phyloP scores from a whole-genome alignment of 2,329 filamentous ascomycete genomes.

The Decorospora gaudefroyi region DNA sequence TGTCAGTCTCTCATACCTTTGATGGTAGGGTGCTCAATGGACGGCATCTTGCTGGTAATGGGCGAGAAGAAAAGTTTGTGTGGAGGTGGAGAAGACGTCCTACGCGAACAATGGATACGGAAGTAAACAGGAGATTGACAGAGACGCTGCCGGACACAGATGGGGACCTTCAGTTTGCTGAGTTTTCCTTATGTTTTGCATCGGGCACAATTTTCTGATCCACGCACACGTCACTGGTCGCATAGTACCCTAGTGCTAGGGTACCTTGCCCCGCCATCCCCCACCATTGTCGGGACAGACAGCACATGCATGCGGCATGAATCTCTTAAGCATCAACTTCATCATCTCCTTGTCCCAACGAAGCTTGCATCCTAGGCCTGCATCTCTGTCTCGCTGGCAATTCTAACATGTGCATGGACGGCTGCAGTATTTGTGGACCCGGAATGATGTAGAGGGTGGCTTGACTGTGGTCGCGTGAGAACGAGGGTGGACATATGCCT shows the following conservation, averaged over 20 bases:
- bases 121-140: conserved; percentile 16
- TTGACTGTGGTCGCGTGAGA: conserved; percentile 2
- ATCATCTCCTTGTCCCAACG: too few species aligned
- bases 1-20: conserved; percentile 59
- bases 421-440: neutral
- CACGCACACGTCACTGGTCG: conserved; percentile 33
- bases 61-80: conserved; percentile 5
- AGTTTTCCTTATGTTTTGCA: conserved; percentile 18
- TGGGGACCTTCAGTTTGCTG: conserved; percentile 29
- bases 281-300: conserved; percentile 11
- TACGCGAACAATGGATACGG: conserved; percentile 7
- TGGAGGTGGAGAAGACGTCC: conserved; percentile 1
- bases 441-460: conserved; percentile 14
- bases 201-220: conserved; percentile 18
- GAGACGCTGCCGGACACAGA: conserved; percentile 26
- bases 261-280: conserved; percentile 20
- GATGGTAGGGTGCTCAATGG: conserved; percentile 75
- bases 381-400: neutral
- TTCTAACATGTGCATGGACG: neutral
- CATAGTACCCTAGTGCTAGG: too few species aligned
- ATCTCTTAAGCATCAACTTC: neutral
- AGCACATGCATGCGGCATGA: conserved; percentile 20
- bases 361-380: neutral
- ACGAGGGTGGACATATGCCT: conserved; percentile 11
- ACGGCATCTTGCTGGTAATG: conserved; percentile 60